Base-by-base conservation (phyloP, 2,329 filamentous ascomycete genomes). In the Penicillium sp. region DNA sequence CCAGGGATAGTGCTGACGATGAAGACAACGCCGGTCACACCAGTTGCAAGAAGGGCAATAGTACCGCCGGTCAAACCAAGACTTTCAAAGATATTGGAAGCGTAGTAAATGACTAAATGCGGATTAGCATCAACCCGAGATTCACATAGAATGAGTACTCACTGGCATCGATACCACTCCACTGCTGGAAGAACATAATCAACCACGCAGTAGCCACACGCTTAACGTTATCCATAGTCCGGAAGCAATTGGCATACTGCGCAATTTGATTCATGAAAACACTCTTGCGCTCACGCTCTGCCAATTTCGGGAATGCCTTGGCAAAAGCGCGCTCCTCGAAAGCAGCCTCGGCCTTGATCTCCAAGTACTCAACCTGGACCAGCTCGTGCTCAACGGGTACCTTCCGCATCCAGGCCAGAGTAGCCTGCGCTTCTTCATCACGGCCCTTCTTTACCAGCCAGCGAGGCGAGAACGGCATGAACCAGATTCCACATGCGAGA, bases 381-480 rank as follows among this genome's bases (percentile, higher is more conserved):
- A 75, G 66, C 10, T 75, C 68, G 46, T 70, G 60, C 8, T 70
- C 48, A 78, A 71, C 4, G 68, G 77, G 65, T 1, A 67, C 27
- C 48, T 69, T 68, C 21, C 67, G 61, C 55, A 70, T 63, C 61
- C 63, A 68, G 22, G 67, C 60, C 19, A 70, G 56, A 0, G 66
- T 68, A 11, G 61, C 26, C 41, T 64, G 65, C 2, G 66, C 65
- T 48, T 84, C 81, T 6, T 80, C 70, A 44, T 84, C 75, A 3
- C 78, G 74, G 21, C 75, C 76, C 53, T 77, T 69, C 45, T 75
- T 76, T 5, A 77, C 76, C 9, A 85, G 75, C 76, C 82, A 84
- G 16, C 83, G 75, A 0, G 83, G 83, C 0, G 82, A 84, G 62
- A 80, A 84, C 0, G 83, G 83, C 59, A 84, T 74, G 62, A 82